These are phyloP conservation scores for Ilyonectria sp. DNA, from an alignment of 2,329 filamentous ascomycete species.

Conservation along the genomic window DNA sequence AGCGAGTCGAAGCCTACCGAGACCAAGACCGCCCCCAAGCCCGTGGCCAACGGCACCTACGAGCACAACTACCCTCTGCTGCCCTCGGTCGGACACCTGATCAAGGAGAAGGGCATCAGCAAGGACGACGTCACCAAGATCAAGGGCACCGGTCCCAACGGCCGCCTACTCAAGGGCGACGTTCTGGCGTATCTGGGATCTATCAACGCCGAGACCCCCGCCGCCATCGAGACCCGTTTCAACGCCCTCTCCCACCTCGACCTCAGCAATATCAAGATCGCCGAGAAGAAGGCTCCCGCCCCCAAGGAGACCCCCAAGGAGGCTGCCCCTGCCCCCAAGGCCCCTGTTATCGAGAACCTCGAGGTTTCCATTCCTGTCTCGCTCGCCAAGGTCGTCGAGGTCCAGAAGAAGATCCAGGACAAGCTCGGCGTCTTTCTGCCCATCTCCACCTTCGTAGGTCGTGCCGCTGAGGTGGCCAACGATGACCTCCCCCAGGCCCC, in stretches of 20 bases:
- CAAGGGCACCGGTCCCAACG: constrained; percentile 87
- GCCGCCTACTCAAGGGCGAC: constrained; percentile 94
- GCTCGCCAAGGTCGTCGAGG: constrained; percentile 82
- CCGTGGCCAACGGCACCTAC: constrained; percentile 64
- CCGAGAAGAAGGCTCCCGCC: constrained; percentile 64
- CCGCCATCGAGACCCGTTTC: constrained; percentile 79
- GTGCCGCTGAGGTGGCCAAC: constrained; percentile 90
- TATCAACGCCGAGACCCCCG: constrained; percentile 81
- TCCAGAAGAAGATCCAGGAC: constrained; percentile 84
- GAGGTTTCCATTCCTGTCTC: constrained; percentile 83
- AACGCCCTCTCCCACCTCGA: constrained; percentile 87
- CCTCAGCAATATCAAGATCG: constrained; percentile 94
- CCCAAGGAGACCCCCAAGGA: constrained; percentile 53
- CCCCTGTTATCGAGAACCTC: constrained; percentile 63
- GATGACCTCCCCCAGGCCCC: constrained; percentile 82
- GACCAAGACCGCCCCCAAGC: constrained; percentile 54
- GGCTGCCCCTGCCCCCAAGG: constrained; percentile 56
- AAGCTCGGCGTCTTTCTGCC: constrained; percentile 86
- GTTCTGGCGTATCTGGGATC: constrained; percentile 90
- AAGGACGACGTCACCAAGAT: constrained; percentile 85
- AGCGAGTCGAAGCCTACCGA: constrained; percentile 54
- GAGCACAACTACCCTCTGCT: constrained; percentile 81
- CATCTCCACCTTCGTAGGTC: constrained; percentile 87
- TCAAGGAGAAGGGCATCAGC: constrained; percentile 84
- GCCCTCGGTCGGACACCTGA: constrained; percentile 87